A percentile compares a stretch with the other conserved stretches of the same genome.
Conservation (phyloP, 2,329 filamentous ascomycete species). For the Fusarium duplospermum region DNA sequence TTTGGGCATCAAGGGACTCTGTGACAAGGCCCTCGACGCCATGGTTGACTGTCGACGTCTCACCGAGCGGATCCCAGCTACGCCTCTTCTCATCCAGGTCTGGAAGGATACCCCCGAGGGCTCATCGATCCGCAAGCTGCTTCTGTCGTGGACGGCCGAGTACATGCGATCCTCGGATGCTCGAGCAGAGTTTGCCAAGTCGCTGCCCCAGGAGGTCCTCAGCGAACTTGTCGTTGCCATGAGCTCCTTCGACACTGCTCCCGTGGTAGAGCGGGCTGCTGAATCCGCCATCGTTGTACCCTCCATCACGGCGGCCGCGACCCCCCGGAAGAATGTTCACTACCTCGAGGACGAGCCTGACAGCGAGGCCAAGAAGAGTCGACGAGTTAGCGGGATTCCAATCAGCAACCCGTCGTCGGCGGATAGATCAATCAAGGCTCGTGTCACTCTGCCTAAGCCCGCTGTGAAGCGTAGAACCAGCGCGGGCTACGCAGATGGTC, state of each 20-base stretch:
- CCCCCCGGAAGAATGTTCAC: constrained; percentile 60
- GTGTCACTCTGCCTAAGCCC: constrained; percentile 50
- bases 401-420: constrained; percentile 22
- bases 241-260: constrained; percentile 63
- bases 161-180: constrained; percentile 70
- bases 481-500: constrained; percentile 46
- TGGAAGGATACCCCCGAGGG: constrained; percentile 72
- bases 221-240: constrained; percentile 72
- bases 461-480: constrained; percentile 51
- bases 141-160: constrained; percentile 72
- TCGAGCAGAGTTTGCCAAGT: constrained; percentile 68
- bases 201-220: constrained; percentile 70
- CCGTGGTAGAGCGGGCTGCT: constrained; percentile 44
- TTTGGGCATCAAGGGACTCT: constrained; percentile 65
- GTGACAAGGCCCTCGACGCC: constrained; percentile 65
- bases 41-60: constrained; percentile 67
- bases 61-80: constrained; percentile 67
- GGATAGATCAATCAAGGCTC: constrained; percentile 42
- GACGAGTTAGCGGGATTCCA: constrained; percentile 49
- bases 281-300: constrained; percentile 24
- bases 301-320: constrained; percentile 22
- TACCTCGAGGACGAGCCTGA: constrained; percentile 60
- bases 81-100: constrained; percentile 68
- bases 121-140: constrained; percentile 67
- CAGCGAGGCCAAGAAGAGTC: constrained; percentile 56